A percentile compares a stretch with the other conserved stretches of the same genome.
Conservation (phyloP, 106 monocot genomes). For the Platanthera guangdongensis region DNA sequence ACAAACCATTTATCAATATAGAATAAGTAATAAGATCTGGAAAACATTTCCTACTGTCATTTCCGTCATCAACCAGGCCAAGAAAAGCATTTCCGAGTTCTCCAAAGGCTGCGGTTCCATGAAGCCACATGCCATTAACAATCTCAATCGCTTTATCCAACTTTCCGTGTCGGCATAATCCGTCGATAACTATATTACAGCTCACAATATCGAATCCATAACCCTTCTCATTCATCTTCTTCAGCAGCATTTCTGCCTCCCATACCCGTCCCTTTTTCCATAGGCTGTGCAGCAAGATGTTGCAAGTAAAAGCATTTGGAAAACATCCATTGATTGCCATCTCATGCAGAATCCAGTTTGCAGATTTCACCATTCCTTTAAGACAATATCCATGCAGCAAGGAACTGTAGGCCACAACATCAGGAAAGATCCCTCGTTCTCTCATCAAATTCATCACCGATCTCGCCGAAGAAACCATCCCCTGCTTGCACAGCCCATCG, state of each 20-base stretch:
- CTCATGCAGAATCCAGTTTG: conserved; percentile 60
- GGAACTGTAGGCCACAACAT: conserved; percentile 69
- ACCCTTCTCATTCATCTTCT: conserved; percentile 85
- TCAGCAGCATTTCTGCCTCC: conserved; percentile 63
- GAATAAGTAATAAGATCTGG: conserved; percentile 86
- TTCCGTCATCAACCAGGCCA: conserved; percentile 39
- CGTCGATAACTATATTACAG: conserved; percentile 78
- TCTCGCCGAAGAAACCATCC: conserved; percentile 55
- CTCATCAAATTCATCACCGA: conserved; percentile 58
- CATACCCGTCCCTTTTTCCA: conserved; percentile 71
- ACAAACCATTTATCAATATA: conserved; percentile 59
- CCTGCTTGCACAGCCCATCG: conserved; percentile 76
- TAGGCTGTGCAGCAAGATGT: conserved; percentile 76
- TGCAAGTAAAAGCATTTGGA: conserved; percentile 74
- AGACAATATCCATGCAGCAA: conserved; percentile 71
- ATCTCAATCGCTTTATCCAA: conserved; percentile 87
- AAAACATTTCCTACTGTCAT: conserved; percentile 38
- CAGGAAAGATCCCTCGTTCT: conserved; percentile 43
- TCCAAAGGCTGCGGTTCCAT: conserved; percentile 74
- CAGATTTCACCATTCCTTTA: conserved; percentile 46
- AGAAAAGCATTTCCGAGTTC: conserved; percentile 69
- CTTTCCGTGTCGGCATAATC: conserved; percentile 69
- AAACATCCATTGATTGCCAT: conserved; percentile 57
- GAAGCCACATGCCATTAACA: conserved; percentile 71
- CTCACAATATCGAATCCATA: conserved; percentile 62